Evolutionary conservation across 2,329 filamentous ascomycete genomes (phyloP).

Genomic region (Venturia pyrina): DNA sequence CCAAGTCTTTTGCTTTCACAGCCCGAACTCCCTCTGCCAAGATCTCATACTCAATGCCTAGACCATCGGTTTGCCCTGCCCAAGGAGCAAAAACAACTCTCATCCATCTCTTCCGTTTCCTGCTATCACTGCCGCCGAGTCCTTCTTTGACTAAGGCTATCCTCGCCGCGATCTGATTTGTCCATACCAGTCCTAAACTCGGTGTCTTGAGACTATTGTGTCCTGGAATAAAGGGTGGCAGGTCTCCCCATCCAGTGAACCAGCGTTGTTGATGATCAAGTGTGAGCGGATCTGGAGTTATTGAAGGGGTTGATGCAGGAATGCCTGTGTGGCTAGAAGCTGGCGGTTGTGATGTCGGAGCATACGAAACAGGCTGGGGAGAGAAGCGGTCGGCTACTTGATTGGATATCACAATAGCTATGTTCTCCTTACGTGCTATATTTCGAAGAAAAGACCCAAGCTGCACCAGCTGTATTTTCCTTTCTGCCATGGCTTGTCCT

Average conservation of each 20-base stretch:
- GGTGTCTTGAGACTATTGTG: slow-evolving; percentile 59
- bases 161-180: slow-evolving; percentile 75
- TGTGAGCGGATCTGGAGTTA: slow-evolving; percentile 48
- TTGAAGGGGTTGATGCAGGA: slow-evolving; percentile 21
- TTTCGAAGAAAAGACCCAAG: slow-evolving; percentile 66
- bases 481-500: slow-evolving; percentile 50
- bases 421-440: slow-evolving; percentile 60
- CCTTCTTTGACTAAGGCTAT: slow-evolving; percentile 64
- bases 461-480: slow-evolving; percentile 66
- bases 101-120: slow-evolving; percentile 48
- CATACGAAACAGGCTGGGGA: slow-evolving; percentile 16
- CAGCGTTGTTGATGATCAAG: slow-evolving; percentile 87
- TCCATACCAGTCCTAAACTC: slow-evolving; percentile 79
- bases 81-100: slow-evolving; percentile 87
- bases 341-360: slow-evolving; percentile 12
- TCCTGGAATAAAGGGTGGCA: slow-evolving; percentile 22
- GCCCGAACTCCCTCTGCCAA: slow-evolving; percentile 47
- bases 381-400: slow-evolving; percentile 85
- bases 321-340: slow-evolving; percentile 14
- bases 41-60: slow-evolving; percentile 64
- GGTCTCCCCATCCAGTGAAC: slow-evolving; percentile 91
- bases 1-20: slow-evolving; percentile 1
- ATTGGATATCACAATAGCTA: slow-evolving; percentile 87
- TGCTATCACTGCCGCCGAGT: slow-evolving; percentile 20
- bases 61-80: slow-evolving; percentile 43